These are phyloP conservation scores for Lipomyces kockii DNA, from an alignment of 805 yeast species.

Conservation along the genomic window DNA sequence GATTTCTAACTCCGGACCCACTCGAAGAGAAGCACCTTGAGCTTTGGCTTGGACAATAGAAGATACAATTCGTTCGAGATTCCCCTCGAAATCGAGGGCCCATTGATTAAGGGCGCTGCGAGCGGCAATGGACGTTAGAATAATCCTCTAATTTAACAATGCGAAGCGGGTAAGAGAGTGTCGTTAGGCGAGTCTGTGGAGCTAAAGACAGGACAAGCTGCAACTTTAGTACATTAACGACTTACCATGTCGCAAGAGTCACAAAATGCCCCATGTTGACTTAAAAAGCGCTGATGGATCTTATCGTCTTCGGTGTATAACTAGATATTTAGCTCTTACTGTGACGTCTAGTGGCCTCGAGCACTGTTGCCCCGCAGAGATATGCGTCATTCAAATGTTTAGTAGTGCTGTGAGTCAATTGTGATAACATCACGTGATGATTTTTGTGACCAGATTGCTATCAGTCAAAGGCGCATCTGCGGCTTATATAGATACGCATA, in stretches of 20 bases:
- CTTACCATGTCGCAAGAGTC: conserved; percentile 36
- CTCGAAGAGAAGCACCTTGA: conserved; percentile 78
- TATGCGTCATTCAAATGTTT: background rate
- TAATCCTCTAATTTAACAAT: background rate
- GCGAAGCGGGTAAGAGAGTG: background rate
- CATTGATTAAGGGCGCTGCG: conserved; percentile 83
- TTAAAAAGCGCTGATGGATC: background rate
- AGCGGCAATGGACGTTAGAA: background rate
- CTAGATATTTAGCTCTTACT: too few relatives aligned
- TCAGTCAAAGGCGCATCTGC: background rate
- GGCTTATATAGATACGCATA: background rate
- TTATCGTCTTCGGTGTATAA: too few relatives aligned
- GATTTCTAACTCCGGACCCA: conserved; percentile 95
- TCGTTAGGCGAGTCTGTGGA: background rate
- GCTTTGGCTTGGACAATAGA: conserved; percentile 78
- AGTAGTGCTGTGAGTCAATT: background rate
- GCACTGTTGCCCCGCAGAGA: background rate
- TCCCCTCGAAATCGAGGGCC: conserved; percentile 98
- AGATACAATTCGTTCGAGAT: conserved; percentile 84
- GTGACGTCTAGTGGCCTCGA: background rate
- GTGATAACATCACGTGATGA: conserved; percentile 1
- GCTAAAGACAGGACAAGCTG: background rate
- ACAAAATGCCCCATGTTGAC: conserved; percentile 33
- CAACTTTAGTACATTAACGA: background rate
- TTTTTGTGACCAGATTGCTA: background rate